Evolutionary conservation across 805 yeast species (phyloP), one percentile per base, ranked within the genome.

Genomic region (Saturnispora bothae): DNA sequence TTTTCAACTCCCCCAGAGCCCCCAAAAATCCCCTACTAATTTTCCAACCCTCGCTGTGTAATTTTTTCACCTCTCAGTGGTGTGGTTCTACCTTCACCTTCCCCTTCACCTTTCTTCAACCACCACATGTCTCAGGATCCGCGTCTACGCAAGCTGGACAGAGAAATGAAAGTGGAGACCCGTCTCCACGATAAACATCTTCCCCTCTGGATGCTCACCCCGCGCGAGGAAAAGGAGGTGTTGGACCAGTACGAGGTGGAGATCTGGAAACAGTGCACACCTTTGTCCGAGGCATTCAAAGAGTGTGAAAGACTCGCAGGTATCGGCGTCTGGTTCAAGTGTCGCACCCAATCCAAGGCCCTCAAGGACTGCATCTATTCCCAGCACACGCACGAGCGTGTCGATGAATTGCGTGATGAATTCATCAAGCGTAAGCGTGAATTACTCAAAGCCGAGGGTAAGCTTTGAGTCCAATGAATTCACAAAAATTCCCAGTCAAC

Each of bases 121-220:
- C 6, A 26, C 12, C 34, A 12, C 12, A 33, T 33, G 36, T 34
- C 36, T 5, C 12, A n/a, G 6, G 40, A 33, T 10, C 34, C 28
- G 12, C 36, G 29, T 15, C 25, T 18, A 5, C 28, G 28, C 16
- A 31, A 34, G 23, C 17, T 35, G 9, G 30, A 41, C 15, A 18
- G 40, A 18, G 23, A 29, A 19, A 13, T 31, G 31, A 15, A 35
- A 13, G 19, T 42, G 8, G 19, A 35, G 9, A n/a, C 31, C 2
- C 10, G 40, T 12, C 25, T 18, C n/a, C 21, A 40, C 21, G 25
- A 22, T 5, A 54, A 55, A 2, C 62, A 62, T 7, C 60, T 82
- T 20, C 94, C 94, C 1, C 63, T 71, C 10, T 83, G 94, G 94
- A 71, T 80, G 45, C 61, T 83, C 17, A 71, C 83, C 0, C 89